Evolutionary conservation across 805 yeast species (phyloP).

Genomic region (Candida mattraensis): DNA sequence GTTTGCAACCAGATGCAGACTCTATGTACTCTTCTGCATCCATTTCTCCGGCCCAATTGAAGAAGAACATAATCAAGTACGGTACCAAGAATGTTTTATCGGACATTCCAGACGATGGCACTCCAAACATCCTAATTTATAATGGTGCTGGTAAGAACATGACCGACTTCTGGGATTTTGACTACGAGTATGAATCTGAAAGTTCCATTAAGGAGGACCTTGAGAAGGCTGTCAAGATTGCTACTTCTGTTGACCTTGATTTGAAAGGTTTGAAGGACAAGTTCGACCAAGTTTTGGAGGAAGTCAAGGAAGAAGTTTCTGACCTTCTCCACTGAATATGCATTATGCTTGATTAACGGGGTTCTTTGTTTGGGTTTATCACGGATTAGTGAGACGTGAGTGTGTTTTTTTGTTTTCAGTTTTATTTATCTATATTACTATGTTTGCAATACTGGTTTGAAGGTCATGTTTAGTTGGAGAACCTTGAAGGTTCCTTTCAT

Average conservation of each 20-base stretch:
- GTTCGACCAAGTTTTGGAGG: constrained; percentile 20
- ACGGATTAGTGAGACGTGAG: too few species aligned
- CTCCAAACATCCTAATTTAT: constrained; percentile 75
- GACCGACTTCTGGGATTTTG: constrained; percentile 57
- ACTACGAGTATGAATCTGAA: constrained; percentile 11
- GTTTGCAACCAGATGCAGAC: constrained; percentile 74
- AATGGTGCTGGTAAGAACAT: constrained; percentile 81
- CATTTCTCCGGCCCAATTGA: constrained; percentile 71
- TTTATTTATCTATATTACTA: too few species aligned
- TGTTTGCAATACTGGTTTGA: too few species aligned
- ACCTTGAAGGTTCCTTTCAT: too few species aligned
- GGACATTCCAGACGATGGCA: constrained; percentile 63
- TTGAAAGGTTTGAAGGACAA: constrained; percentile 22
- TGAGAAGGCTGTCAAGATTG: constrained; percentile 22
- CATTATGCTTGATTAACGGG: constrained; percentile 1
- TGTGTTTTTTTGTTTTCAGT: too few species aligned
- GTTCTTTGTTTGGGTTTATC: constrained; percentile 11
- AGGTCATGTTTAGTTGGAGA: too few species aligned
- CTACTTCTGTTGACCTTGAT: constrained; percentile 23
- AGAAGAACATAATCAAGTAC: constrained; percentile 69
- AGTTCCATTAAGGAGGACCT: constrained; percentile 18
- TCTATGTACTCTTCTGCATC: constrained; percentile 61
- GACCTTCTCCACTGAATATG: constrained; percentile 10
- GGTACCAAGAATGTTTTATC: constrained; percentile 59
- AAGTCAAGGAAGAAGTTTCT: constrained; percentile 21